Conservation (phyloP, 129 eudicot genomes). For the Deinandra increscens region DNA sequence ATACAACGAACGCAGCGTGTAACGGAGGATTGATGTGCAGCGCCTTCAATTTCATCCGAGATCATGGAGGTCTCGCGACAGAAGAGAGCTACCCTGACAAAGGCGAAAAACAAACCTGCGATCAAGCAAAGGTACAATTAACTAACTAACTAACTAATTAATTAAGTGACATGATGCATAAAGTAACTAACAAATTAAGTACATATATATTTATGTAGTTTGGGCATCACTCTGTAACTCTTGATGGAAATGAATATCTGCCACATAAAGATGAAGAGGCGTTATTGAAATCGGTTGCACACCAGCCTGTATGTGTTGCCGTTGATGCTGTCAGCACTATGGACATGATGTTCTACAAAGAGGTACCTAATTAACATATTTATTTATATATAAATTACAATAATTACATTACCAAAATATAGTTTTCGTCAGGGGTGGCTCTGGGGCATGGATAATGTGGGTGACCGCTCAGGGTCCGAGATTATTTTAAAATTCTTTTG, state of each 20-base stretch:
- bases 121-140: conserved; percentile 49
- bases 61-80: conserved; percentile 57
- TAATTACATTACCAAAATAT: too few species aligned
- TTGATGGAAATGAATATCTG: conserved; percentile 52
- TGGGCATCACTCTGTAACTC: conserved; percentile 25
- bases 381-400: too few species aligned
- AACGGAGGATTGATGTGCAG: conserved; percentile 31
- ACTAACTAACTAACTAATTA: too few species aligned
- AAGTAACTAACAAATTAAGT: too few species aligned
- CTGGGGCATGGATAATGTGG: too few species aligned
- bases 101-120: conserved; percentile 50
- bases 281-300: conserved; percentile 57
- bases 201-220: too few species aligned
- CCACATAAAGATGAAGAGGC: conserved; percentile 51
- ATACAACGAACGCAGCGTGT: conserved; percentile 37
- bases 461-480: too few species aligned
- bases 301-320: conserved; percentile 53
- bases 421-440: too few species aligned
- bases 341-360: conserved; percentile 57
- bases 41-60: conserved; percentile 53
- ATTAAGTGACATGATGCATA: too few species aligned
- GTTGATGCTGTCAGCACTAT: conserved; percentile 44
- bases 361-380: too few species aligned
- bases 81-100: conserved; percentile 59
- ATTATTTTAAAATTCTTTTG: too few species aligned